Conservation (phyloP, 768 basidiomycete genomes). For the Podaxis sp. region DNA sequence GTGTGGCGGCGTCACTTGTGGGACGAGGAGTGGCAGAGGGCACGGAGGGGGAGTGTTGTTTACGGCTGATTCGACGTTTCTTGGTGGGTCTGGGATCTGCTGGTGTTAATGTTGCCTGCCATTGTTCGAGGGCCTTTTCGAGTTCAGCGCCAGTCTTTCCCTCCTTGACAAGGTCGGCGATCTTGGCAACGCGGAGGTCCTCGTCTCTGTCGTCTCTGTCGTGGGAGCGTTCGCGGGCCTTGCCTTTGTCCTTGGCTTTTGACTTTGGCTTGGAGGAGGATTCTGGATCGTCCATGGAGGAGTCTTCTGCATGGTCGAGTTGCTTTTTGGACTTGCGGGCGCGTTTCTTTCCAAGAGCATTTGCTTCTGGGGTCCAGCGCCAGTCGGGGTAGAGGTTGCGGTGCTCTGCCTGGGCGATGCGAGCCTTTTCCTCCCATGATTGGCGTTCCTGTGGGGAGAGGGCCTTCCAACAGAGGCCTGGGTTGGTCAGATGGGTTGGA, state of each 20-base stretch:
- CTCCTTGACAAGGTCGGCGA: slow-evolving; percentile 59
- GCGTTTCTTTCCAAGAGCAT: slow-evolving; percentile 36
- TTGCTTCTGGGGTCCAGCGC: slow-evolving; percentile 67
- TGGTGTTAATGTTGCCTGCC: slow-evolving; percentile 34
- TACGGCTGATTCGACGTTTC: slow-evolving; percentile 5
- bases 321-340: slow-evolving; percentile 18
- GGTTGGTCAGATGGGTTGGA: neutral
- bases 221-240: slow-evolving; percentile 17
- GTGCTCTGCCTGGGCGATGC: slow-evolving; percentile 69
- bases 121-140: slow-evolving; percentile 59
- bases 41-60: neutral
- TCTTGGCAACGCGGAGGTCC: slow-evolving; percentile 59
- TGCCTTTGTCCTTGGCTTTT: slow-evolving; percentile 16
- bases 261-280: slow-evolving; percentile 15
- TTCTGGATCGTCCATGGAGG: slow-evolving; percentile 15
- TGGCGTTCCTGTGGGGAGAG: slow-evolving; percentile 64
- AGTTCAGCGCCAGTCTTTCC: slow-evolving; percentile 65
- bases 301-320: slow-evolving; percentile 19
- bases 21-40: slow-evolving; percentile 5
- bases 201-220: slow-evolving; percentile 20
- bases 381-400: slow-evolving; percentile 74
- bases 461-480: slow-evolving; percentile 73
- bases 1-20: neutral
- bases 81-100: neutral
- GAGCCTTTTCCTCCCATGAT: slow-evolving; percentile 73